Conservation (phyloP, 2,329 filamentous ascomycete species). For the Fusarium sp. region DNA sequence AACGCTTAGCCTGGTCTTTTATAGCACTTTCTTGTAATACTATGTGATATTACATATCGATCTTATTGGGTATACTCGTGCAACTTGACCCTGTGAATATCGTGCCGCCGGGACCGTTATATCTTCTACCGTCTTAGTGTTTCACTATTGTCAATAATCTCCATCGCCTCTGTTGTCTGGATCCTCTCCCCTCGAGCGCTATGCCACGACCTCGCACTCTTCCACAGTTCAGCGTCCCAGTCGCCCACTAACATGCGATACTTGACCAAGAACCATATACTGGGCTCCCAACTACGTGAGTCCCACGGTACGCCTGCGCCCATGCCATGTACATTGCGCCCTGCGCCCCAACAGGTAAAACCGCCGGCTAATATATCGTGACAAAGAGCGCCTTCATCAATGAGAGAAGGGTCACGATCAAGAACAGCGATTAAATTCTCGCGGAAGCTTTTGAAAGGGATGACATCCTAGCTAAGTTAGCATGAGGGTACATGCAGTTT, state of each 20-base stretch:
- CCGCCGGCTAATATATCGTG: constrained; percentile 53
- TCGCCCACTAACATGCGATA: constrained; percentile 54
- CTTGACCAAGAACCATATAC: constrained; percentile 59
- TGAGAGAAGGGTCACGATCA: constrained; percentile 40
- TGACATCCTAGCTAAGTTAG: constrained; percentile 49
- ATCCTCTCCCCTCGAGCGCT: constrained; percentile 44
- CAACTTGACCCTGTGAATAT: not conserved
- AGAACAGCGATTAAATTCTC: constrained; percentile 48
- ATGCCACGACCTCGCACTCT: constrained; percentile 49
- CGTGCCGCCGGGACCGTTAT: not conserved
- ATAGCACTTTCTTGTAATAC: constrained; percentile 41
- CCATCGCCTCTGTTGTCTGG: constrained; percentile 17
- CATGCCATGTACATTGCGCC: constrained; percentile 48
- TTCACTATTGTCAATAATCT: not conserved
- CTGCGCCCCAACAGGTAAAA: constrained; percentile 55
- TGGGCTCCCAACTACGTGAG: constrained; percentile 59
- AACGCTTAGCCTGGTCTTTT: constrained; percentile 25
- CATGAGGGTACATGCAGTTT: not conserved
- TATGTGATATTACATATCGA: constrained; percentile 33
- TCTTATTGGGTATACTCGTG: not conserved
- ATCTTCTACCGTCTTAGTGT: constrained; percentile 5
- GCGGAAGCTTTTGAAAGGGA: constrained; percentile 52
- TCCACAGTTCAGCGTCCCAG: constrained; percentile 55
- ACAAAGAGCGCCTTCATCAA: constrained; percentile 55
- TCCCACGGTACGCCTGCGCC: constrained; percentile 59